Evolutionary conservation across 2,329 filamentous ascomycete genomes (phyloP).

Genomic region (Microdochium nivale): DNA sequence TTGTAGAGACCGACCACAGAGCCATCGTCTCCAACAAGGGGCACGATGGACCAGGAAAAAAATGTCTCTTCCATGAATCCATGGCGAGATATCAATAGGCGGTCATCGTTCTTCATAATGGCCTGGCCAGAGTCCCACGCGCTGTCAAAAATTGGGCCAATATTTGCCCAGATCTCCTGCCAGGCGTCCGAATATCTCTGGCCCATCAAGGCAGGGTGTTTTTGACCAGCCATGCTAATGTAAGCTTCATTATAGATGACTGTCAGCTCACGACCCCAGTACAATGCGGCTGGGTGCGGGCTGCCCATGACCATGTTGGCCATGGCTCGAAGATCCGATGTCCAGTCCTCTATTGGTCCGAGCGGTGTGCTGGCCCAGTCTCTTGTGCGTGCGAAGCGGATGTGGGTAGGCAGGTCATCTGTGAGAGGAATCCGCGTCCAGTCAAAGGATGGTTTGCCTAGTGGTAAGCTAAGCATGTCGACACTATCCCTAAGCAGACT

Average conservation of each 20-base stretch:
- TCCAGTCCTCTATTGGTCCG: conserved; percentile 69
- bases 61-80: conserved; percentile 71
- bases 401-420: conserved; percentile 57
- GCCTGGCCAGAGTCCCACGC: conserved; percentile 65
- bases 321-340: conserved; percentile 64
- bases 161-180: conserved; percentile 65
- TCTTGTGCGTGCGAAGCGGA: conserved; percentile 60
- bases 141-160: conserved; percentile 58
- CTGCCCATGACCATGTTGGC: conserved; percentile 76
- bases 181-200: conserved; percentile 59
- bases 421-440: conserved; percentile 67
- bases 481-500: neutral
- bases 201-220: conserved; percentile 72
- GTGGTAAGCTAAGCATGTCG: neutral
- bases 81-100: conserved; percentile 61
- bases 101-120: conserved; percentile 78
- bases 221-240: conserved; percentile 61
- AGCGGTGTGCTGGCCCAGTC: conserved; percentile 68
- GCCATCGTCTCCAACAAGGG: conserved; percentile 65
- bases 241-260: conserved; percentile 69
- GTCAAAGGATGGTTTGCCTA: conserved; percentile 53
- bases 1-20: conserved; percentile 71
- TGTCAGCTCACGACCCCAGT: conserved; percentile 65
- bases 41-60: conserved; percentile 77
- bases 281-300: conserved; percentile 67